phyloP scores from a whole-genome alignment of 441 rosid species.

The Breynia disticha region DNA sequence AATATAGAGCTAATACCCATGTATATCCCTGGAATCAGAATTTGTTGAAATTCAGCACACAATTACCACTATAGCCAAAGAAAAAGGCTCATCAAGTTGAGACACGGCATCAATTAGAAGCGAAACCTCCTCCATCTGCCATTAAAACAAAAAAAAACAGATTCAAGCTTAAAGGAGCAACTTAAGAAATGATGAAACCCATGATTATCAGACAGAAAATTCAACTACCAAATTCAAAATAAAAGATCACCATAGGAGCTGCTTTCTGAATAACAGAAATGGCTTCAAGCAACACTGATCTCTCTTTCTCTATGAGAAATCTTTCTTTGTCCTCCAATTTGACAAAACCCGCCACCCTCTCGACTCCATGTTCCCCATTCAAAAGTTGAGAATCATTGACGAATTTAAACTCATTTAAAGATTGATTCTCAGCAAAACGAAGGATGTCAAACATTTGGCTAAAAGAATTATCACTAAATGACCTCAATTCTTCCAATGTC shows the following conservation, averaged over 20 bases:
- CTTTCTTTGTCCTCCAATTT: conserved; percentile 64
- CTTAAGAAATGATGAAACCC: conserved; percentile 11
- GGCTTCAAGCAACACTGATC: conserved; percentile 49
- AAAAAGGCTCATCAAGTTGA: conserved; percentile 92
- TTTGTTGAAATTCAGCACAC: conserved; percentile 96
- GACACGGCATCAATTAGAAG: conserved; percentile 82
- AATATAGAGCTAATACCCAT: conserved; percentile 92
- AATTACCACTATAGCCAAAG: conserved; percentile 98
- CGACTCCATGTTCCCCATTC: conserved; percentile 18
- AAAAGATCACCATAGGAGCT: conserved; percentile 80
- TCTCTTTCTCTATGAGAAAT: conserved; percentile 59
- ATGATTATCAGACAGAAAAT: conserved; percentile 24
- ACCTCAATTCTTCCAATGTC: conserved; percentile 56
- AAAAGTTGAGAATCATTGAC: conserved; percentile 11
- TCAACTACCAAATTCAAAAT: conserved; percentile 41
- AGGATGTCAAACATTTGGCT: conserved; percentile 32
- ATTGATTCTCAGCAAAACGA: conserved; percentile 17
- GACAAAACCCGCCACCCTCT: conserved; percentile 41
- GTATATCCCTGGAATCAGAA: conserved; percentile 93
- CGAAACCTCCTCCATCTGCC: conserved; percentile 92
- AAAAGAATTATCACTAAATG: conserved; percentile 40
- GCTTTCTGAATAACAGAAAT: conserved; percentile 67
- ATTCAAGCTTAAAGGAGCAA: conserved; percentile 26
- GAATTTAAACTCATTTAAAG: conserved; percentile 20
- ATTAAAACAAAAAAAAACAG: conserved; percentile 19